Percentiles rank a stretch among this genome's conserved stretches.
These are phyloP conservation scores for Tricholoma bakamatsutake DNA, from an alignment of 768 basidiomycete species.

Conservation along the genomic window DNA sequence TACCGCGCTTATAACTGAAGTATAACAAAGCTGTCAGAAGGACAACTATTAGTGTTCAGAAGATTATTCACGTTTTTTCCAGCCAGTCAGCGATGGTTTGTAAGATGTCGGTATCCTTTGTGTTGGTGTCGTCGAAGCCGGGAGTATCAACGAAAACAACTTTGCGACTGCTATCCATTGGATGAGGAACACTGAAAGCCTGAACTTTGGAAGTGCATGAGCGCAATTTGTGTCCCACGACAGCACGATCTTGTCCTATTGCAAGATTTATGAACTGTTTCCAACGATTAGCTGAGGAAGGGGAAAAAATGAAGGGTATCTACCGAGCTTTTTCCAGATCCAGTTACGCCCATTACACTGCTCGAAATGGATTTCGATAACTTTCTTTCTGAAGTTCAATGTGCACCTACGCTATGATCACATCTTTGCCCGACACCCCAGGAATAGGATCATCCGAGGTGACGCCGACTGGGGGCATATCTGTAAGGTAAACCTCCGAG, in stretches of 20 bases:
- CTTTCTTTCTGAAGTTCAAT: neutral
- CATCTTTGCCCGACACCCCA: neutral
- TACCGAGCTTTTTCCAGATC: conserved; percentile 3
- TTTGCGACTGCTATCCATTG: neutral
- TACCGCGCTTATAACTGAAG: neutral
- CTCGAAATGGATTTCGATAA: neutral
- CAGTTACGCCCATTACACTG: conserved; percentile 1
- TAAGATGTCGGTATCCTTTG: neutral
- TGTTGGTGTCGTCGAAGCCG: neutral
- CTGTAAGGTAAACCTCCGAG: neutral
- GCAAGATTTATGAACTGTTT: neutral
- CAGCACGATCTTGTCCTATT: neutral
- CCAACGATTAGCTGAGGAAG: neutral
- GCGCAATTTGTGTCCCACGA: neutral
- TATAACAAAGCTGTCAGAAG: neutral
- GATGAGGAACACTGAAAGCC: conserved; percentile 1
- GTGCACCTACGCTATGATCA: neutral
- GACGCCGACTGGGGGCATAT: neutral
- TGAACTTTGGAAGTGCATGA: neutral
- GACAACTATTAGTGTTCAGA: neutral
- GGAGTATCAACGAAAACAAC: conserved; percentile 2
- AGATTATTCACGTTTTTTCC: neutral
- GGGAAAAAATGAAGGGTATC: neutral
- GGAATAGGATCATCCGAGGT: neutral
- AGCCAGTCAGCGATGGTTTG: conserved; percentile 1